These are phyloP conservation scores for Euryodendron excelsum DNA, from an alignment of 148 eudicot species.

Conservation along the genomic window DNA sequence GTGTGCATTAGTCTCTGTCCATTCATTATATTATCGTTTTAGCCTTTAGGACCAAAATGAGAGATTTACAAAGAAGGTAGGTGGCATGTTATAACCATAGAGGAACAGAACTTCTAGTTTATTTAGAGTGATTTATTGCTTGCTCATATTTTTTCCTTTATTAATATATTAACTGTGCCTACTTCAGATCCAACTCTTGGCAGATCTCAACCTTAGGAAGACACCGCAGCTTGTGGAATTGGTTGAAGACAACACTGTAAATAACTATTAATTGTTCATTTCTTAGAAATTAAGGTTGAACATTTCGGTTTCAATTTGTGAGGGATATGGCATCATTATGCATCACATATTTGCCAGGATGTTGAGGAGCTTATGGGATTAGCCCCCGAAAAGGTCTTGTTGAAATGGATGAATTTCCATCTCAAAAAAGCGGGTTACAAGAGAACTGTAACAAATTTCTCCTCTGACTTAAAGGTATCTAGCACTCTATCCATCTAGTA, in stretches of 20 bases:
- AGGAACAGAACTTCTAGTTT: no score
- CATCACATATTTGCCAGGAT: constrained; percentile 46
- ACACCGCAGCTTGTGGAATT: constrained; percentile 87
- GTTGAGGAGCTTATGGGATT: constrained; percentile 86
- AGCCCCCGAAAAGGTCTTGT: constrained; percentile 81
- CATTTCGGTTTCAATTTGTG: not conserved
- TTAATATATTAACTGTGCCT: no score
- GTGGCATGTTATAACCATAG: no score
- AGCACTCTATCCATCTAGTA: no score
- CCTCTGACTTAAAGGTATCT: constrained; percentile 92
- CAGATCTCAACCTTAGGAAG: constrained; percentile 87
- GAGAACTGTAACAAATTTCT: constrained; percentile 68
- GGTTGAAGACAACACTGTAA: constrained; percentile 74
- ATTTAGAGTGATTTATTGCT: no score
- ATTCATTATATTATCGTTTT: no score
- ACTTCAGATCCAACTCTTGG: constrained; percentile 76
- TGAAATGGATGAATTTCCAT: constrained; percentile 97
- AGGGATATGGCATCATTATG: constrained; percentile 13
- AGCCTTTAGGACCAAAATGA: no score
- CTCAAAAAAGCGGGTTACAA: constrained; percentile 80
- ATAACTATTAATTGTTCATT: not conserved
- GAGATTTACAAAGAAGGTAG: no score
- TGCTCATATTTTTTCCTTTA: no score
- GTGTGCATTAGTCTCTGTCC: constrained; percentile 28
- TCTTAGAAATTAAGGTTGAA: not conserved